Evolutionary conservation across 169 alveolate species (phyloP).

Genomic region (Cryptosporidium andersoni): DNA sequence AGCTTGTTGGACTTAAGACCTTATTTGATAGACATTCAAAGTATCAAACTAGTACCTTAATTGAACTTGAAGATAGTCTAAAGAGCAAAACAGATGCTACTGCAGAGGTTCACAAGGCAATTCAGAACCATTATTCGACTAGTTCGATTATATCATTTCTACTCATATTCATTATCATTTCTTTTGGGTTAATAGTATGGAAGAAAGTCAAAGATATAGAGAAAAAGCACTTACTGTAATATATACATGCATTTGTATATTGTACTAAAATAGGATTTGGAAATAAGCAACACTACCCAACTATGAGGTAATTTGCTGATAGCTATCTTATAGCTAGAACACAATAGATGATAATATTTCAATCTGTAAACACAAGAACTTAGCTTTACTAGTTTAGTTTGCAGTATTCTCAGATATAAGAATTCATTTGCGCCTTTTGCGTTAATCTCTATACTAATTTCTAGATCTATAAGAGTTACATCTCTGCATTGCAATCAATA

Average conservation of each 20-base stretch:
- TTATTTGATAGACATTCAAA: constrained; percentile 72
- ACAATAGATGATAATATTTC: too few relatives aligned
- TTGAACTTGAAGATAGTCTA: constrained; percentile 53
- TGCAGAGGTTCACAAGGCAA: constrained; percentile 71
- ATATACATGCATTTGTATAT: background rate
- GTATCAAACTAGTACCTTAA: constrained; percentile 73
- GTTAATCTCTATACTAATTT: too few relatives aligned
- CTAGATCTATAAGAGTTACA: too few relatives aligned
- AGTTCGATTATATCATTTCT: constrained; percentile 71
- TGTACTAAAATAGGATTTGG: too few relatives aligned
- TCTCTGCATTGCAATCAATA: constrained; percentile 6
- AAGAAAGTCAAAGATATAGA: constrained; percentile 77
- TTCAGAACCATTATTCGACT: constrained; percentile 72
- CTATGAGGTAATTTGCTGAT: too few relatives aligned
- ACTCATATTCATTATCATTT: constrained; percentile 68
- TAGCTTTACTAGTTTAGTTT: background rate
- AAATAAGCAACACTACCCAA: too few relatives aligned
- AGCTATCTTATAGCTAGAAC: too few relatives aligned
- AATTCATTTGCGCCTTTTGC: too few relatives aligned
- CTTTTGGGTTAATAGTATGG: constrained; percentile 76
- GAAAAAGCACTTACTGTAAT: constrained; percentile 76
- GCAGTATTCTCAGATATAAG: background rate
- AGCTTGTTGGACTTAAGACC: constrained; percentile 57
- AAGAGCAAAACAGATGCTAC: constrained; percentile 62
- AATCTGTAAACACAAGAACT: too few relatives aligned